Conservation (phyloP, 2,329 filamentous ascomycete species). For the Didymosphaeria variabile region DNA sequence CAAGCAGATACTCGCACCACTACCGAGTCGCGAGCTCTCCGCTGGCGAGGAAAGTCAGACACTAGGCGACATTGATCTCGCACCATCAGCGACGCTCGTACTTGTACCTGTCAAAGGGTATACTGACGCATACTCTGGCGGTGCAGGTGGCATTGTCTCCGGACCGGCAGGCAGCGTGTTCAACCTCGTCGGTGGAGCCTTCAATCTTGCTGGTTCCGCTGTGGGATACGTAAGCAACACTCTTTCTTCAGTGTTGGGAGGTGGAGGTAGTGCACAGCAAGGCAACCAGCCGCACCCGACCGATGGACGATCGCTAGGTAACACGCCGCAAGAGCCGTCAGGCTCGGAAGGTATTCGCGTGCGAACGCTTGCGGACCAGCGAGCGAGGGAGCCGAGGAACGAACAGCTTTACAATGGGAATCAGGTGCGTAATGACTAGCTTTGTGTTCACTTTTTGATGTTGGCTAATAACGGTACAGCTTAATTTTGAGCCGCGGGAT, state of each 20-base stretch:
- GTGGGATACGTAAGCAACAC: constrained; percentile 45
- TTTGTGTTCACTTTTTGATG: constrained; percentile 18
- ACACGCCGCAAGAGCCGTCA: constrained; percentile 21
- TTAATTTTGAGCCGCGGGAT: constrained; percentile 71
- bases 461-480: constrained; percentile 51
- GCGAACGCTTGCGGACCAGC: constrained; percentile 56
- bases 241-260: constrained; percentile 42
- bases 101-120: constrained; percentile 75
- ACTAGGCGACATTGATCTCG: constrained; percentile 74
- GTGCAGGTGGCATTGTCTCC: constrained; percentile 41
- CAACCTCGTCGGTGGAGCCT: constrained; percentile 44
- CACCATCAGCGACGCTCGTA: constrained; percentile 83
- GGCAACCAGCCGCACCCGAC: constrained; percentile 23
- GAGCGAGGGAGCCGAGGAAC: constrained; percentile 63
- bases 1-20: constrained; percentile 81
- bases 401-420: constrained; percentile 92
- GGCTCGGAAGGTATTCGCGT: constrained; percentile 49
- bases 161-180: constrained; percentile 33
- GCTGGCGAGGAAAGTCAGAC: constrained; percentile 76
- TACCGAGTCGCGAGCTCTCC: constrained; percentile 77
- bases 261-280: constrained; percentile 24
- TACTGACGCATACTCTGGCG: constrained; percentile 64
- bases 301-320: constrained; percentile 19
- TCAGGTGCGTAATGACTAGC: constrained; percentile 68
- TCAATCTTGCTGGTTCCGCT: constrained; percentile 45